Conservation (phyloP, 345 rosid genomes). For the Carallia pectinifolia region DNA sequence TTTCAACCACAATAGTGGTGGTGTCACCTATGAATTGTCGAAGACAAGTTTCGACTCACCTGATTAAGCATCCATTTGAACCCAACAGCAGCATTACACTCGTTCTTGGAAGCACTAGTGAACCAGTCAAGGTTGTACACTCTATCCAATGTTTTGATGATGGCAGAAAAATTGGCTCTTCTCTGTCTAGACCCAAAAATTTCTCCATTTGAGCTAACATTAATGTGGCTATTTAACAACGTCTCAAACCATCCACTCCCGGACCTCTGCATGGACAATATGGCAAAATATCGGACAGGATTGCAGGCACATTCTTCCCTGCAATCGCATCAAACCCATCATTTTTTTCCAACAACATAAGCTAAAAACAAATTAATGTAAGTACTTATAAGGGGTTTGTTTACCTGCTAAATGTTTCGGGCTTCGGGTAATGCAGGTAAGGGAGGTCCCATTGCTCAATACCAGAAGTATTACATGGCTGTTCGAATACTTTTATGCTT, state of each 20-base stretch:
- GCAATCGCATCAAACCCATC: not conserved
- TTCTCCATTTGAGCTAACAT: conserved; percentile 44
- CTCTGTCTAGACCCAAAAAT: conserved; percentile 30
- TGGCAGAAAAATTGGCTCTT: conserved; percentile 31
- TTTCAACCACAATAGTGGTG: no score
- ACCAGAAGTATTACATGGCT: conserved; percentile 21
- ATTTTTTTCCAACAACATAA: not conserved
- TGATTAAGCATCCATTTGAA: conserved; percentile 49
- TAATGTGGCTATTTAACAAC: conserved; percentile 40
- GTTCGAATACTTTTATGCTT: conserved; percentile 19
- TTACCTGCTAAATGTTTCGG: conserved; percentile 35
- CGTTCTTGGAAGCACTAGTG: conserved; percentile 39
- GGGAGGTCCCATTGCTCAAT: conserved; percentile 27
- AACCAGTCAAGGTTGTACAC: conserved; percentile 39
- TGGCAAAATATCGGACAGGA: conserved; percentile 38
- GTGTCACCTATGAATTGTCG: not conserved
- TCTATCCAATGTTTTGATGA: conserved; percentile 24
- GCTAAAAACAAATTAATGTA: not conserved
- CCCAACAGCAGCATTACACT: conserved; percentile 42
- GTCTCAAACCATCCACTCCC: conserved; percentile 49
- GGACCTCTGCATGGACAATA: conserved; percentile 45
- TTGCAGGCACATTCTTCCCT: conserved; percentile 40
- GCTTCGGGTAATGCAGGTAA: conserved; percentile 33
- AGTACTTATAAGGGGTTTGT: not conserved
- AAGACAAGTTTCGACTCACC: conserved; percentile 13